Percentiles rank a stretch among this genome's conserved stretches.
Evolutionary conservation across 2,329 filamentous ascomycete genomes (phyloP).

Genomic region (Aspergillus sp.): DNA sequence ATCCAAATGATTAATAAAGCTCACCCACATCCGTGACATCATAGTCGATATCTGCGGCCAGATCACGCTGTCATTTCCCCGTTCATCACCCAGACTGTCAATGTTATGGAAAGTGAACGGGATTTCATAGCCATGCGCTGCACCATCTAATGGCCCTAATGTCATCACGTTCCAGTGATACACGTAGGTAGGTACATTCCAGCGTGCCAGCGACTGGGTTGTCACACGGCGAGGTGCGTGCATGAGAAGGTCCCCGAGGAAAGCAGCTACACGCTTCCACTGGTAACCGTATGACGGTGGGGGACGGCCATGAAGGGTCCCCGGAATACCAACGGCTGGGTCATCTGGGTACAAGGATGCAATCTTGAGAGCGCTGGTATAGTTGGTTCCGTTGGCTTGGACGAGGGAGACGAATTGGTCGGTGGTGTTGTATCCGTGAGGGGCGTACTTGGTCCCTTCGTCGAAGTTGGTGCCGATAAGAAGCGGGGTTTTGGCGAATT

Average conservation of each 20-base stretch:
- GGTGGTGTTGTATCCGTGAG: neutral
- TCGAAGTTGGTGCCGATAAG: constrained; percentile 15
- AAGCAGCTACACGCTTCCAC: constrained; percentile 13
- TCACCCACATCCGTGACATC: constrained; percentile 17
- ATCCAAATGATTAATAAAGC: constrained; percentile 10
- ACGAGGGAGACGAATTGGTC: neutral
- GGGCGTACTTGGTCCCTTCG: constrained; percentile 10
- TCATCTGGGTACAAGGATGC: constrained; percentile 3
- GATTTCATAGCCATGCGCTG: constrained; percentile 12
- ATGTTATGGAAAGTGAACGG: constrained; percentile 13
- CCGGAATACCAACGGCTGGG: constrained; percentile 1
- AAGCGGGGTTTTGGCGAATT: constrained; percentile 11
- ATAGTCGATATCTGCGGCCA: neutral
- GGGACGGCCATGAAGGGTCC: constrained; percentile 7
- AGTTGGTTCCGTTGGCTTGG: neutral
- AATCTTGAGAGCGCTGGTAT: neutral
- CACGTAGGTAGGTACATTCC: constrained; percentile 12
- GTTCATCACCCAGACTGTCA: constrained; percentile 3
- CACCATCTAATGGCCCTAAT: constrained; percentile 12
- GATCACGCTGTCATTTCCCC: neutral
- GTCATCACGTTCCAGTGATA: constrained; percentile 17
- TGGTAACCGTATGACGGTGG: constrained; percentile 12
- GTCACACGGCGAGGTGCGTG: constrained; percentile 16
- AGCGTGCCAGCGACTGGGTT: constrained; percentile 10
- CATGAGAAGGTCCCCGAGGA: constrained; percentile 15